These are phyloP conservation scores for Emydomyces testavorans DNA, from an alignment of 2,329 filamentous ascomycete species.

Conservation along the genomic window DNA sequence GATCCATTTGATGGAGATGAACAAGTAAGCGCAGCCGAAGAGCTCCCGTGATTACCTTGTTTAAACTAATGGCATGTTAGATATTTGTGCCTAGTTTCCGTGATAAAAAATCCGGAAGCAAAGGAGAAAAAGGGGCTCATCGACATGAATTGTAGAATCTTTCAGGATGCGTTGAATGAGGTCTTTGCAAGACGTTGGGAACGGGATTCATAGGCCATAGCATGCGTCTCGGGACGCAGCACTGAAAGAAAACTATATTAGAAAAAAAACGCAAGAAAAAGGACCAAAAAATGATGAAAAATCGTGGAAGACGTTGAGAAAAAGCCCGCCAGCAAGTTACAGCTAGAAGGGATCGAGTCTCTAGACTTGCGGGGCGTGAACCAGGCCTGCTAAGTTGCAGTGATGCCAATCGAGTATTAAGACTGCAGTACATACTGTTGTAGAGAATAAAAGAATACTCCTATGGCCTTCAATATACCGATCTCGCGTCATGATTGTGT, in stretches of 20 bases:
- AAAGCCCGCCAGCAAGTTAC: background rate
- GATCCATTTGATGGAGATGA: constrained; percentile 57
- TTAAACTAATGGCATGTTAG: constrained; percentile 28
- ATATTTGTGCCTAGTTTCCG: constrained; percentile 52
- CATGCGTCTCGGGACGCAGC: no score
- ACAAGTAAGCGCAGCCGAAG: constrained; percentile 40
- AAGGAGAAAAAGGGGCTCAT: constrained; percentile 53
- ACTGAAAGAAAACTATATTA: background rate
- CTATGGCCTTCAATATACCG: no score
- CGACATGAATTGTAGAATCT: constrained; percentile 55
- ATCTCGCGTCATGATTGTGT: no score
- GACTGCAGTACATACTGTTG: no score
- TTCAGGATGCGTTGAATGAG: constrained; percentile 51
- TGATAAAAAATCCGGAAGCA: constrained; percentile 54
- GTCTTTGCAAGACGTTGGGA: constrained; percentile 46
- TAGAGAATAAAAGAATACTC: no score
- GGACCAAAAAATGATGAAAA: no score
- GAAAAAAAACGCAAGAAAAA: constrained; percentile 1
- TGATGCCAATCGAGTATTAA: no score
- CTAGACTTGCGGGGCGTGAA: no score
- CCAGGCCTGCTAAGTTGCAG: no score
- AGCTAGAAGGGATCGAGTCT: no score
- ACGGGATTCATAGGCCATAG: constrained; percentile 9
- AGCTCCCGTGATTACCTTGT: background rate
- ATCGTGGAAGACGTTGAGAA: no score